Percentiles rank a stretch among this genome's conserved stretches.
phyloP scores from a whole-genome alignment of 352 stramenopile species.

The Phytophthora boehmeriae region DNA sequence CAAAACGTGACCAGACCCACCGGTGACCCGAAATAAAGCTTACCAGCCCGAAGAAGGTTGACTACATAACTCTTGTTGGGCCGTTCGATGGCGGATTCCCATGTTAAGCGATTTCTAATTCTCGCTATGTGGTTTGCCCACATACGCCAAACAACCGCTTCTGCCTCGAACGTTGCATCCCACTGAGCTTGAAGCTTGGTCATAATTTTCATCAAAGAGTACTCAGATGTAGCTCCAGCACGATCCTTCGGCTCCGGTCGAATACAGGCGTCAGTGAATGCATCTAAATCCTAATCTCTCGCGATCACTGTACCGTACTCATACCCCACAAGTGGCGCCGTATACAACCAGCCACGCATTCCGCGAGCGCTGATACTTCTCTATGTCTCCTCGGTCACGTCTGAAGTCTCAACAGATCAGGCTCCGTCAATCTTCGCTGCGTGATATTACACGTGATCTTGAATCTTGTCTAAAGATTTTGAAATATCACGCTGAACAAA shows the following conservation, averaged over 20 bases:
- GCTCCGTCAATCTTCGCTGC: too few species aligned
- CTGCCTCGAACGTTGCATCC: constrained; percentile 5
- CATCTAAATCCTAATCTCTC: not conserved
- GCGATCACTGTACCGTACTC: not conserved
- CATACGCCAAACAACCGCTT: constrained; percentile 1
- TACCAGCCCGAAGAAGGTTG: not conserved
- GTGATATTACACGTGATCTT: too few species aligned
- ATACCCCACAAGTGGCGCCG: too few species aligned
- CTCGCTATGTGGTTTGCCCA: not conserved
- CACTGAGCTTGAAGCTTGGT: constrained; percentile 12
- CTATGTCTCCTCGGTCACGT: too few species aligned
- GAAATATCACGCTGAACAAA: too few species aligned
- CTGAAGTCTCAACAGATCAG: too few species aligned
- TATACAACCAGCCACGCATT: too few species aligned
- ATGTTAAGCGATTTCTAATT: not conserved
- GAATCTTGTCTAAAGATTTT: too few species aligned
- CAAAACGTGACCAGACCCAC: too few species aligned
- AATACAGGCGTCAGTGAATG: not conserved
- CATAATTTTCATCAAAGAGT: constrained; percentile 9
- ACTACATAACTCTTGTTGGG: not conserved
- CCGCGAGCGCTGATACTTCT: too few species aligned
- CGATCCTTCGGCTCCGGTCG: constrained; percentile 5
- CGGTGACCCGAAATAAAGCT: too few species aligned
- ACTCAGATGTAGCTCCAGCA: constrained; percentile 14
- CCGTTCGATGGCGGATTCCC: not conserved